Base-by-base conservation (phyloP, 495 filamentous ascomycete species). In the Emericellopsis terricola region DNA sequence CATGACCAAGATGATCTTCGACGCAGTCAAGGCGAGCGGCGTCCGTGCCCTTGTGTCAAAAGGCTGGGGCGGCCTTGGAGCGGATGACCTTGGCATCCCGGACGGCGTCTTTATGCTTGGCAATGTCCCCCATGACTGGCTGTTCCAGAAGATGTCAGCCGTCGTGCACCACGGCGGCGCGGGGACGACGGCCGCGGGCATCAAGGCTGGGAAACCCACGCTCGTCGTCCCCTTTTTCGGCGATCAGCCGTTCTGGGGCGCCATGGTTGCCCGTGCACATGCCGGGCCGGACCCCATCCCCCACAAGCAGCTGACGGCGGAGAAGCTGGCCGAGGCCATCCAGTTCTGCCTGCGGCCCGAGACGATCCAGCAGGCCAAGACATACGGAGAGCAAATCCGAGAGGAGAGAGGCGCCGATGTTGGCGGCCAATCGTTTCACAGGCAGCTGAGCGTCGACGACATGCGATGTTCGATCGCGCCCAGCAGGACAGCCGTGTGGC, bases 121-220 rank as follows among this genome's bases (percentile, higher is more conserved):
- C 4, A 81, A 83, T 41, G 65, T 69, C 31, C 81, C 81, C 3
- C 81, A 89, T 38, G 81, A 87, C 44, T 86, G 80, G 81, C 56
- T 91, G 1, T 91, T 91, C 45, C 51, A 70, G 31, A 70, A 64
- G 14, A 80, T 91, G 0, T 73, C 78, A 1, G 69, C 64, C 31
- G 81, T 91, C 2, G 72, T 83, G 9, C 81, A 91, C 37, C 81
- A 86, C 39, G 81, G 81, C 21, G 81, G 81, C 19, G 81, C 81
- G 5, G 81, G 81, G 18, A 87, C 81, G 8, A 84, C 77, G 8
- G 81, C 81, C 2, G 73, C 71, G 2, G 80, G 81, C 3, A 70
- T 89, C 30, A 60, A 71, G 2, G 52, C 63, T 0, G 78, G 75
- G 1, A 65, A 68, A 23, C 81, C 81, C 3, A 86, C 81, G 0